Evolutionary conservation across 2,329 filamentous ascomycete genomes (phyloP).

Genomic region (Diplodia scrobiculata): DNA sequence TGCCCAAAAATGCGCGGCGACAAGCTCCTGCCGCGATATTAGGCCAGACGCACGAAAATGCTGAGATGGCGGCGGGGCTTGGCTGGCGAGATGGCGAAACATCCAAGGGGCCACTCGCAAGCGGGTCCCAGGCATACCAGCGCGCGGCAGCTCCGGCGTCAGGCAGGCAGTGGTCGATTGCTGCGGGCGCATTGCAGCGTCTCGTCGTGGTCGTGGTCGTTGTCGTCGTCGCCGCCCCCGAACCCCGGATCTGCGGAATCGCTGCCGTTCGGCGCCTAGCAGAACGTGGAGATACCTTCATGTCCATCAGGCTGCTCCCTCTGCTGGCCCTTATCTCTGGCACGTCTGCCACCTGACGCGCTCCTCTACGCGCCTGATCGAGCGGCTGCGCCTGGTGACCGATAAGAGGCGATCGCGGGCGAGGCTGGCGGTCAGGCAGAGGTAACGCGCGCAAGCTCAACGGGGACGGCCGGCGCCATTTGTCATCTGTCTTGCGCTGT

Average conservation of each 20-base stretch:
- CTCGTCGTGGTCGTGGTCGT: constrained; percentile 8
- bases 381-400: constrained; percentile 6
- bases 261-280: constrained; percentile 3
- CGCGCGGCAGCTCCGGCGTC: constrained; percentile 1
- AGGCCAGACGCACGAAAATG: neutral
- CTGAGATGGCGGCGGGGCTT: neutral
- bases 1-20: constrained; percentile 8
- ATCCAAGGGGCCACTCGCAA: neutral
- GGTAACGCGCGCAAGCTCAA: constrained; percentile 3
- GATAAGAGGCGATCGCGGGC: neutral
- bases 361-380: constrained; percentile 14
- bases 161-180: neutral
- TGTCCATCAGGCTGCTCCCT: neutral
- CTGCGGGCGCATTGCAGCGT: constrained; percentile 5
- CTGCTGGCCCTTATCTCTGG: constrained; percentile 17
- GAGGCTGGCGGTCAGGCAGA: neutral
- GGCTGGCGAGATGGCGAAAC: neutral
- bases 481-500: constrained; percentile 26
- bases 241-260: constrained; percentile 19
- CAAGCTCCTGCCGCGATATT: constrained; percentile 10
- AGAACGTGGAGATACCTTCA: constrained; percentile 21
- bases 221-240: neutral
- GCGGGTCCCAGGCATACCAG: neutral
- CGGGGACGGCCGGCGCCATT: constrained; percentile 23
- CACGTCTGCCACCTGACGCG: constrained; percentile 13